Conservation (phyloP, 1,284 basidiomycete species). For the Rhodotorula sp. region DNA sequence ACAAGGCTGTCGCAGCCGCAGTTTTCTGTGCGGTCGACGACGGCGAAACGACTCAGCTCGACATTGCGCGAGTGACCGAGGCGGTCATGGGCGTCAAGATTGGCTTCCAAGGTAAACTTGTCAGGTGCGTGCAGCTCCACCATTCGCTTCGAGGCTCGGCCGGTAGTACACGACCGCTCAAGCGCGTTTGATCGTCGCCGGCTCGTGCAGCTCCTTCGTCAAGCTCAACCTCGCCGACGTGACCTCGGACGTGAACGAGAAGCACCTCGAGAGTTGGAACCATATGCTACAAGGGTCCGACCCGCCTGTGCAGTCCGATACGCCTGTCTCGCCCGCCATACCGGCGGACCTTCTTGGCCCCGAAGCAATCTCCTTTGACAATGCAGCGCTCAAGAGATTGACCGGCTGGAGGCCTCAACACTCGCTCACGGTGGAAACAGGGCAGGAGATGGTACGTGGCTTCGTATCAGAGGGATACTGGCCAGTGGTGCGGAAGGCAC, state of each 20-base stretch:
- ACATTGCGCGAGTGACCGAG: slow-evolving; percentile 19
- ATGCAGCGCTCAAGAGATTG: slow-evolving; percentile 6
- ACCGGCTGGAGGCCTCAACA: slow-evolving; percentile 24
- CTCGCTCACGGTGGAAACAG: slow-evolving; percentile 1
- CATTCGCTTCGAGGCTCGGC: no score
- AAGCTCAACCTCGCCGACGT: slow-evolving; percentile 34
- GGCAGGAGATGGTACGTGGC: slow-evolving; percentile 20
- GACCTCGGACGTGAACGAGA: slow-evolving; percentile 36
- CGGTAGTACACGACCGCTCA: background rate
- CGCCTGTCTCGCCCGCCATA: slow-evolving; percentile 32
- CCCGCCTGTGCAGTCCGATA: slow-evolving; percentile 20
- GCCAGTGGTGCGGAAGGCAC: slow-evolving; percentile 8
- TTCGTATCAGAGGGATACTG: slow-evolving; percentile 30
- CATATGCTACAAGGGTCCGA: slow-evolving; percentile 21
- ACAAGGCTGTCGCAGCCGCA: slow-evolving; percentile 11
- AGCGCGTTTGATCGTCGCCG: background rate
- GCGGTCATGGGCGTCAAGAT: slow-evolving; percentile 27
- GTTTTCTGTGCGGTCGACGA: slow-evolving; percentile 35
- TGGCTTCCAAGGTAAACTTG: slow-evolving; percentile 30
- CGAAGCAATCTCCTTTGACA: slow-evolving; percentile 24
- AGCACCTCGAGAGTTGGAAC: slow-evolving; percentile 37
- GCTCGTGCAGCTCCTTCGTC: slow-evolving; percentile 15
- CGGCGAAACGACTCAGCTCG: slow-evolving; percentile 26
- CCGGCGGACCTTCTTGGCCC: slow-evolving; percentile 34
- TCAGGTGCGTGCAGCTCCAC: background rate